Conservation (phyloP, 2,329 filamentous ascomycete species). For the Diplodia corticola region DNA sequence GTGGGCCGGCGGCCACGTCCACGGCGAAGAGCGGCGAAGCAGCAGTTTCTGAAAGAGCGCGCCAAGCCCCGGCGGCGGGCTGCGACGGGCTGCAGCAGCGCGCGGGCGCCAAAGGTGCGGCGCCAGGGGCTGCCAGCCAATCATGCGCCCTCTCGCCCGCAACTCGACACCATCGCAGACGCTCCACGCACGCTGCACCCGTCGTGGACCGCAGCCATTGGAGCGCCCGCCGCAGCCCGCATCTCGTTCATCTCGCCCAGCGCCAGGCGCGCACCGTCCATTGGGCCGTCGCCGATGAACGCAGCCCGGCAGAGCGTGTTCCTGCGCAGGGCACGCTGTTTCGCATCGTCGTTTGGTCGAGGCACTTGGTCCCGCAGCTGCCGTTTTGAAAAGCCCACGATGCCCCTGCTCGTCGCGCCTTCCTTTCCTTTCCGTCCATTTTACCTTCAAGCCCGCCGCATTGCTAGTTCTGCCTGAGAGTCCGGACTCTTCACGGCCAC, state of each 20-base stretch:
- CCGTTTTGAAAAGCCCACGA: slow-evolving; percentile 22
- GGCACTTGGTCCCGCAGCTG: slow-evolving; percentile 18
- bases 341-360: slow-evolving; percentile 20
- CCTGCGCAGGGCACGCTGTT: not conserved
- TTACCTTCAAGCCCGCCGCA: slow-evolving; percentile 11
- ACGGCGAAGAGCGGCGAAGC: not conserved
- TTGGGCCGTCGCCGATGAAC: not conserved
- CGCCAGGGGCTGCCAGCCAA: not conserved
- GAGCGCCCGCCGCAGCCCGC: not conserved
- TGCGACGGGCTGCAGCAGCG: slow-evolving; percentile 5
- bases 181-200: not conserved
- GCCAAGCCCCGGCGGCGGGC: not conserved
- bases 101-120: slow-evolving; percentile 5
- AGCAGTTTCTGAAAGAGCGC: not conserved
- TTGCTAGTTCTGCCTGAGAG: slow-evolving; percentile 9
- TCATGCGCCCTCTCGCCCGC: not conserved
- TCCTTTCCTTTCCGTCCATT: slow-evolving; percentile 12
- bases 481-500: slow-evolving; percentile 13
- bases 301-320: not conserved
- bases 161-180: slow-evolving; percentile 8
- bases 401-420: slow-evolving; percentile 10
- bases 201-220: slow-evolving; percentile 6
- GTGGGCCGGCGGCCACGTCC: not conserved
- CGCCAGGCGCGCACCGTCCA: not conserved
- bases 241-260: not conserved